Base-by-base conservation (phyloP, 2,329 filamentous ascomycete genomes). In the Grosmannia huntii region DNA sequence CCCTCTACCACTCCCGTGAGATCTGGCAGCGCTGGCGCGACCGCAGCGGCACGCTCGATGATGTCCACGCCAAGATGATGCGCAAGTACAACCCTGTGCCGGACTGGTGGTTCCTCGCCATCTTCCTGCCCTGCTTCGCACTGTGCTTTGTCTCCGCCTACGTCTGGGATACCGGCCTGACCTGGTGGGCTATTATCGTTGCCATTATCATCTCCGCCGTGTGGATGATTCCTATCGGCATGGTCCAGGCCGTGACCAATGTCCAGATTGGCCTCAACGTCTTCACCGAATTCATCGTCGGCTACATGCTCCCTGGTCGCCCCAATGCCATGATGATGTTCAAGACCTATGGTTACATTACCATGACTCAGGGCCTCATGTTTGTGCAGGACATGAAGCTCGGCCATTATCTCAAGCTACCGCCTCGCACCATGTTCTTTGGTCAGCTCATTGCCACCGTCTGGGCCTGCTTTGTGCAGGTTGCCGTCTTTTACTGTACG, bases 281-380 rank as follows among this genome's bases (percentile, higher is more conserved):
- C 4, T 68, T 81, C 9, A 75, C 77, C 46, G 76, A 80, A 66
- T 76, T 80, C 48, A 76, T 80, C 49, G 77, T 75, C 56, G 77
- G 77, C n/a, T 75, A 73, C 5, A 73, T 70, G 61, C 73, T 77
- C 11, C 72, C 75, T 31, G 77, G 77, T 33, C 78, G 79, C 56
- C 75, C 76, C 0, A 64, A 78, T 57, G 75, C 74, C 55, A 79
- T 79, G 74, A 79, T 78, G 68, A 78, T 73, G 63, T 79, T 80
- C 72, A 80, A 79, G 69, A 33, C 57, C 31, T 62, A 61, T 25
- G 58, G 62, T 21, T 58, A n/a, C 61, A 65, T 55, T 12, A 63
- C 65, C 28, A 48, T 53, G 3, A 50, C 36, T 5, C 58, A 66
- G 5, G 64, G 55, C 27, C 28, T 68, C 7, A 28, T 16, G 16